Percentiles rank a stretch among this genome's conserved stretches.
Evolutionary conservation across 108 stramenopile species (phyloP).

Genomic region (Pseudonitzschia multistriata): DNA sequence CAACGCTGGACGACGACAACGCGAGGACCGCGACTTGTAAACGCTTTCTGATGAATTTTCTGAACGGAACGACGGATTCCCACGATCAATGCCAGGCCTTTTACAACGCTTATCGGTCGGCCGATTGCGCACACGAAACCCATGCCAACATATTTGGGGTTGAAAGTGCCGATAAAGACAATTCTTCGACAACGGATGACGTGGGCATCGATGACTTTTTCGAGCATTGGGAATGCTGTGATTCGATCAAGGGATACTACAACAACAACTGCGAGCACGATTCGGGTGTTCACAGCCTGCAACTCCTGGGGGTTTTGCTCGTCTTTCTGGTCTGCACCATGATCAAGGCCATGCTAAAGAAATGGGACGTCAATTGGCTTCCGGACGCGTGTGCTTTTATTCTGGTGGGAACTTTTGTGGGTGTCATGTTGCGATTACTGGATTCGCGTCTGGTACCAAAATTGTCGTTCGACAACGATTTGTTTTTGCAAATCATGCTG

Average conservation of each 20-base stretch:
- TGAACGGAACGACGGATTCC: slow-evolving; percentile 82
- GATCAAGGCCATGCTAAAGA: slow-evolving; percentile 60
- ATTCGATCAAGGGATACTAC: slow-evolving; percentile 54
- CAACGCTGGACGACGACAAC: slow-evolving; percentile 38
- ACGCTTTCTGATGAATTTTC: slow-evolving; percentile 66
- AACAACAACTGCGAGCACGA: slow-evolving; percentile 43
- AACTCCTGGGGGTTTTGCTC: slow-evolving; percentile 65
- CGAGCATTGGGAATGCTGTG: slow-evolving; percentile 71
- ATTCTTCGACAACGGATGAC: slow-evolving; percentile 33
- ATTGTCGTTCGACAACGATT: slow-evolving; percentile 75
- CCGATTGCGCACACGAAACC: slow-evolving; percentile 47
- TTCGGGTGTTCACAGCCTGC: slow-evolving; percentile 39
- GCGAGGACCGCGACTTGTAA: slow-evolving; percentile 53
- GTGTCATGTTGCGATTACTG: slow-evolving; percentile 37
- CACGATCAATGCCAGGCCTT: slow-evolving; percentile 80
- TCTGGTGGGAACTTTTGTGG: slow-evolving; percentile 57
- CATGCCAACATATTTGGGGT: neutral
- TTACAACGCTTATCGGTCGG: slow-evolving; percentile 68
- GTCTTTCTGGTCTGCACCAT: slow-evolving; percentile 75
- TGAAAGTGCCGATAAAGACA: neutral
- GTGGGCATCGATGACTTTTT: slow-evolving; percentile 62
- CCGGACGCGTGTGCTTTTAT: slow-evolving; percentile 86
- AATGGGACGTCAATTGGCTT: slow-evolving; percentile 53
- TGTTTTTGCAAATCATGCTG: slow-evolving; percentile 79
- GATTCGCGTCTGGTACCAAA: slow-evolving; percentile 32